Conservation (phyloP, 2,329 filamentous ascomycete genomes). For the Aspergillus amoenus region DNA sequence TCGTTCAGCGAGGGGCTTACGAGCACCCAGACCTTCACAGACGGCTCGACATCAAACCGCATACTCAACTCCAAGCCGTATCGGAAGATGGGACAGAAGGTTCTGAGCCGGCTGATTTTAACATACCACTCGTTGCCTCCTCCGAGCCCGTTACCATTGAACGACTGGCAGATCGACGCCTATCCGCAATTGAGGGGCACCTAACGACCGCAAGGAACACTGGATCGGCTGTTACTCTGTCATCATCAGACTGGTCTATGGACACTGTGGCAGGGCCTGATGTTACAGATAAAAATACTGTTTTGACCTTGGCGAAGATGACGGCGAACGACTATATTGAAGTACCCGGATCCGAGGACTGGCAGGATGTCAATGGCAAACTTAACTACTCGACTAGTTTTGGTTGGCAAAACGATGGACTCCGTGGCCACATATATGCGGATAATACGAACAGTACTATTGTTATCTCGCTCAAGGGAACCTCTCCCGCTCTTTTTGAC, state of each 20-base stretch:
- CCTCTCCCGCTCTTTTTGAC: conserved; percentile 85
- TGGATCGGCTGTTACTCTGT: conserved; percentile 66
- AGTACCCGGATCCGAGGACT: conserved; percentile 69
- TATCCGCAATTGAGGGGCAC: conserved; percentile 73
- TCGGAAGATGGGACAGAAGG: conserved; percentile 41
- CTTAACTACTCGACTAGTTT: conserved; percentile 89
- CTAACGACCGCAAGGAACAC: conserved; percentile 69
- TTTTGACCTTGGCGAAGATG: conserved; percentile 84
- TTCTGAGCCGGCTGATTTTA: conserved; percentile 44
- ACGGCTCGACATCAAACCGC: conserved; percentile 67
- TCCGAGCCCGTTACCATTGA: conserved; percentile 71
- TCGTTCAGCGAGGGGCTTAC: conserved; percentile 88
- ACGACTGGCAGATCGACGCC: conserved; percentile 74
- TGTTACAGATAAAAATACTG: conserved; percentile 78
- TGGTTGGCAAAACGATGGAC: conserved; percentile 85
- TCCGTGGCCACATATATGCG: conserved; percentile 89
- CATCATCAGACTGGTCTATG: conserved; percentile 75
- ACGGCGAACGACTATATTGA: conserved; percentile 85
- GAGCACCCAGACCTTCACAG: conserved; percentile 74
- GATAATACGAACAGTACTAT: conserved; percentile 83
- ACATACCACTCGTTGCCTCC: conserved; percentile 58
- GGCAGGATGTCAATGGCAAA: conserved; percentile 74
- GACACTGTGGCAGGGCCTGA: conserved; percentile 79
- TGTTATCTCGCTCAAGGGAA: conserved; percentile 91
- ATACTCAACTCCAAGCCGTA: conserved; percentile 53